Conservation (phyloP, 192 early-diverging fungal genomes). For the Linderina pennispora region DNA sequence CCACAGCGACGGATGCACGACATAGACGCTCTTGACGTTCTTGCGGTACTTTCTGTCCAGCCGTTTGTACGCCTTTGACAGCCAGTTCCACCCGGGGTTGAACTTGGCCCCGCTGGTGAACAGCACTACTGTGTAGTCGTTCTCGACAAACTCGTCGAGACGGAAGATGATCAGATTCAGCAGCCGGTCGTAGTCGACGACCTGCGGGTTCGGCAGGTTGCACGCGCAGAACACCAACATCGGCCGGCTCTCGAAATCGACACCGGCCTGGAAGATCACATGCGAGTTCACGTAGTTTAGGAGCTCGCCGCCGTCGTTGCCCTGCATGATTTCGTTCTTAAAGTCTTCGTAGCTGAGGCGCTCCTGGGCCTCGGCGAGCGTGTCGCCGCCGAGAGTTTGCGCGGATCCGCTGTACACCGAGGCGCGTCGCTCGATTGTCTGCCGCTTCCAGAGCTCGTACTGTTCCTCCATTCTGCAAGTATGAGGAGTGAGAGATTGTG, state of each 20-base stretch:
- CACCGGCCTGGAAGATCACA: conserved; percentile 53
- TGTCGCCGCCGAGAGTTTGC: not conserved
- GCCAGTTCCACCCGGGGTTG: conserved; percentile 75
- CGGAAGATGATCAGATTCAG: conserved; percentile 56
- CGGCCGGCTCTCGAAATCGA: conserved; percentile 77
- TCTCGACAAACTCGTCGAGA: conserved; percentile 80
- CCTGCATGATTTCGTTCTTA: conserved; percentile 28
- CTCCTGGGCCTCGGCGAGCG: not conserved
- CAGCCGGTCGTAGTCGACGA: conserved; percentile 74
- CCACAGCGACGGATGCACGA: conserved; percentile 85
- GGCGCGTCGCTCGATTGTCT: conserved; percentile 9
- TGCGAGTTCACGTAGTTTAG: conserved; percentile 36
- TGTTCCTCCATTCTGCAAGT: conserved; percentile 42
- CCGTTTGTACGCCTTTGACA: conserved; percentile 71
- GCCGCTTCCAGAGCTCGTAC: conserved; percentile 26
- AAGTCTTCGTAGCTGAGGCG: conserved; percentile 23
- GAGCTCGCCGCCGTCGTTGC: conserved; percentile 31
- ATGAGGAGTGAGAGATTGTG: too few species aligned
- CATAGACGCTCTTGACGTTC: conserved; percentile 84
- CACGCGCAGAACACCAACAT: conserved; percentile 81
- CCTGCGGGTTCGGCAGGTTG: conserved; percentile 66
- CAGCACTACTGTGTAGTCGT: conserved; percentile 82
- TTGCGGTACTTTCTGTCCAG: conserved; percentile 83
- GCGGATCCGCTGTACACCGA: not conserved
- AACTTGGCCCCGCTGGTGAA: conserved; percentile 69